These are phyloP conservation scores for Geosiphon pyriformis DNA, from an alignment of 192 early-diverging fungal species.

Conservation along the genomic window DNA sequence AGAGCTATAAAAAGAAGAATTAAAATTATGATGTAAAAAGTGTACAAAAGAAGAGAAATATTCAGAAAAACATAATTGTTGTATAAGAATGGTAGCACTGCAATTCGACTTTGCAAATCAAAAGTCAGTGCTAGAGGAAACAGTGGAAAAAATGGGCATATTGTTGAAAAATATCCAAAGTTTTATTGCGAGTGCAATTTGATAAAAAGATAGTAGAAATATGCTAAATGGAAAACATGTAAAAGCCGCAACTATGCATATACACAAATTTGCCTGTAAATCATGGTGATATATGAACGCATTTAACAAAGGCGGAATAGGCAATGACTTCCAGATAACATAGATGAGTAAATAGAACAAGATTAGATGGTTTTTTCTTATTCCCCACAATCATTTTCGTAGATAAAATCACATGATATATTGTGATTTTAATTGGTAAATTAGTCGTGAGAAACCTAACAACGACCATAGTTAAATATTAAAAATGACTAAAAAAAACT, in stretches of 20 bases:
- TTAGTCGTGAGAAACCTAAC: neutral
- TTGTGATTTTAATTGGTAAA: neutral
- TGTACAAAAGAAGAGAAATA: constrained; percentile 18
- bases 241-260: constrained; percentile 4
- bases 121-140: constrained; percentile 19
- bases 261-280: constrained; percentile 10
- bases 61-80: neutral
- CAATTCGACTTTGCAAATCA: neutral
- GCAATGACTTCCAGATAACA: neutral
- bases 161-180: constrained; percentile 13
- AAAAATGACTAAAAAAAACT: too few species aligned
- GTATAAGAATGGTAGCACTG: neutral
- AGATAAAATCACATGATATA: neutral
- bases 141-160: constrained; percentile 5
- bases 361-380: neutral
- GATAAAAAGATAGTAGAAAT: constrained; percentile 12
- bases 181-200: constrained; percentile 19
- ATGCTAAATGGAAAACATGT: constrained; percentile 17
- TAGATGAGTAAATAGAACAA: neutral
- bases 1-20: constrained; percentile 20
- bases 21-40: constrained; percentile 11
- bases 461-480: too few species aligned
- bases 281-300: constrained; percentile 20
- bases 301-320: constrained; percentile 3
- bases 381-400: too few species aligned